Conservation (phyloP, 225 moss, liverwort and hornwort genomes). For the Takakia lepidozioides region DNA sequence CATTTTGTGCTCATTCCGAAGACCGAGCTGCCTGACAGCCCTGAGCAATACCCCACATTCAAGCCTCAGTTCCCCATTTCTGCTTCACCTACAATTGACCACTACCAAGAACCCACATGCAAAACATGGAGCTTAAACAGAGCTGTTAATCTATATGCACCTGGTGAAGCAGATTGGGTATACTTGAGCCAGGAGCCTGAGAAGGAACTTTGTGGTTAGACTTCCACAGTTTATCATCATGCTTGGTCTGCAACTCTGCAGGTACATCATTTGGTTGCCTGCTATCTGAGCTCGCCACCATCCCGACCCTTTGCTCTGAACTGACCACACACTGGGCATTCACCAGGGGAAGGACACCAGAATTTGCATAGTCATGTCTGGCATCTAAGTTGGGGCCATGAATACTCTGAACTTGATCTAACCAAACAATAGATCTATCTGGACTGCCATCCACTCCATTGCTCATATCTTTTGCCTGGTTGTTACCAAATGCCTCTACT, state of each 20-base stretch:
- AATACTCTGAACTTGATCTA: slow-evolving; percentile 43
- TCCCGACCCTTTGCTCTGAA: slow-evolving; percentile 39
- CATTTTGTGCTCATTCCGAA: no score
- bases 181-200: slow-evolving; percentile 21
- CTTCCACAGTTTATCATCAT: slow-evolving; percentile 35
- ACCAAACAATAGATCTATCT: slow-evolving; percentile 44
- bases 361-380: slow-evolving; percentile 20
- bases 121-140: no score
- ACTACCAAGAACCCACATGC: no score
- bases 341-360: slow-evolving; percentile 23
- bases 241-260: slow-evolving; percentile 21
- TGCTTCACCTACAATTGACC: no score
- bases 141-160: slow-evolving; percentile 19
- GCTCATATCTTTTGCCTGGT: slow-evolving; percentile 26
- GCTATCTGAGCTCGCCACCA: slow-evolving; percentile 25
- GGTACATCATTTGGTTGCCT: slow-evolving; percentile 22
- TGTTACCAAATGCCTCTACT: slow-evolving; percentile 18
- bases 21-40: no score
- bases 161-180: slow-evolving; percentile 62
- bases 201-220: slow-evolving; percentile 19
- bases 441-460: slow-evolving; percentile 33
- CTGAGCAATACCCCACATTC: no score
- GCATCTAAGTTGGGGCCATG: slow-evolving; percentile 28
- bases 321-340: slow-evolving; percentile 34
- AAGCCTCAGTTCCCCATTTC: no score